These are phyloP conservation scores for Phytophthora sp. DNA, from an alignment of 352 stramenopile genomes.

Conservation along the genomic window DNA sequence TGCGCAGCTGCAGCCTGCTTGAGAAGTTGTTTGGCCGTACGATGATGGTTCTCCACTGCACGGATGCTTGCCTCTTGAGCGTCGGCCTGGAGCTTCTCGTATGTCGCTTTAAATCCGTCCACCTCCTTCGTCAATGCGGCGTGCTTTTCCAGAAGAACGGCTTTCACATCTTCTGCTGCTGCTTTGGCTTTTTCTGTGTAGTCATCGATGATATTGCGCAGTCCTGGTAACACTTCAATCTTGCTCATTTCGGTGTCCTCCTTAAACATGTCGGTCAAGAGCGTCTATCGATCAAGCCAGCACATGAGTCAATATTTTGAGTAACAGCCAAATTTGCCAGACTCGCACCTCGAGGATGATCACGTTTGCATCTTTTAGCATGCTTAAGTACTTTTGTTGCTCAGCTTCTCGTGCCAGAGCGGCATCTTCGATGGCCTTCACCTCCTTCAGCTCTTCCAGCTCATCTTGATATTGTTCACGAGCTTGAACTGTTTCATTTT, in stretches of 20 bases:
- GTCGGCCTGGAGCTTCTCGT: constrained; percentile 68
- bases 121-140: constrained; percentile 55
- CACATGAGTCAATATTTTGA: no score
- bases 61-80: constrained; percentile 79
- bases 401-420: constrained; percentile 76
- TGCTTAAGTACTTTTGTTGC: constrained; percentile 77
- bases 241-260: constrained; percentile 93
- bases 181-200: constrained; percentile 88
- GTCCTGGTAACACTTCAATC: constrained; percentile 88
- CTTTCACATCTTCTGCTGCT: constrained; percentile 86
- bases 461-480: constrained; percentile 93
- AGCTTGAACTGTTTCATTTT: constrained; percentile 74
- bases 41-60: constrained; percentile 81
- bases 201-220: constrained; percentile 91
- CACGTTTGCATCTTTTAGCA: constrained; percentile 88
- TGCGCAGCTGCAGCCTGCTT: constrained; percentile 50
- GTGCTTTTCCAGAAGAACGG: constrained; percentile 81
- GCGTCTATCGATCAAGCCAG: constrained; percentile 55
- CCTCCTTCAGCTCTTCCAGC: constrained; percentile 81
- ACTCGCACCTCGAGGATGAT: constrained; percentile 76
- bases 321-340: background rate
- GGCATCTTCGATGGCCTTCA: constrained; percentile 88
- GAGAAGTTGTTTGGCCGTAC: constrained; percentile 75
- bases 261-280: constrained; percentile 92
- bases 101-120: constrained; percentile 61